Base-by-base conservation (phyloP, 192 early-diverging fungal species). In the Martensiomyces pterosporus region DNA sequence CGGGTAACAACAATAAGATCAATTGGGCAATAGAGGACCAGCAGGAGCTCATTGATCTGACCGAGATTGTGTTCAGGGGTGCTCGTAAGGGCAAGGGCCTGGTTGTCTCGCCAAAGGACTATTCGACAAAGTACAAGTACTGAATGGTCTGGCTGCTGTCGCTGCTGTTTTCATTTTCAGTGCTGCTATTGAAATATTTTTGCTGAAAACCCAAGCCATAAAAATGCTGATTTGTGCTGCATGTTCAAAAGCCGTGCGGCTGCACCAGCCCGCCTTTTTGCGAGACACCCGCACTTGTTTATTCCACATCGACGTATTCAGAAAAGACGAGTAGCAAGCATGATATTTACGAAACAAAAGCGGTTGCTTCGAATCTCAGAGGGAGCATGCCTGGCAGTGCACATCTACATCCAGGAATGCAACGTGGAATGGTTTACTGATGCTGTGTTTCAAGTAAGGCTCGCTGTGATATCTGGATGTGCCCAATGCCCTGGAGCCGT, bases 1-100 rank as follows among this genome's bases (percentile, higher is more conserved):
- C 97, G 0, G 97, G 97, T 47, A 94, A 99, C 64, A 99, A 99
- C 78, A 99, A 99, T 76, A 99, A 99, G 71, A 90, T 99, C 62
- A 90, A 93, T 55, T 96, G 94, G 94, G 81, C 91, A 2, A 66
- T 99, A 21, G 88, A 90, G 37, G 91, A 95, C 50, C 86, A 91
- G 49, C 90, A 96, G 64, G 97, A 99, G 60, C 70, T 99, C 75
- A 97, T 99, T 49, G 94, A 94, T 52, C 78, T 94, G 56, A 77
- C 89, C 9, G 89, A 90, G 68, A 83, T 84, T 0, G 94, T 99
- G 16, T 99, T 82, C 55, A 78, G 91, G 29, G 97, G 97, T 17
- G 97, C 97, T 13, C 55, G 89, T 39, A 99, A 99, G 63, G 97
- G 97, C 25, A 78, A 91, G 29, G 97, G 97, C 79, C 78, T 99